These are phyloP conservation scores for Mimosa pudica DNA, from an alignment of 306 rosid species.

Conservation along the genomic window DNA sequence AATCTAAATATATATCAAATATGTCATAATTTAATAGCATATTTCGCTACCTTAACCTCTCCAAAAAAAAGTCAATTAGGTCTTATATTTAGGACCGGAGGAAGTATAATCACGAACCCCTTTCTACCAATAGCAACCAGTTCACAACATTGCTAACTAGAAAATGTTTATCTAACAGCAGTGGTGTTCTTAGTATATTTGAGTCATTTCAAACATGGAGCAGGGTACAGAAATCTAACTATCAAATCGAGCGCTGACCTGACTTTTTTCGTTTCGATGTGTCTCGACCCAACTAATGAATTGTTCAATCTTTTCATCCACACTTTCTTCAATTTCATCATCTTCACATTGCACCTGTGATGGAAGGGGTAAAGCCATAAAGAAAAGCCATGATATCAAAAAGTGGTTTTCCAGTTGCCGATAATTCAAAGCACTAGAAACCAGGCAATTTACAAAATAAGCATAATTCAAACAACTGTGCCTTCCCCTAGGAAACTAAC, in stretches of 20 bases:
- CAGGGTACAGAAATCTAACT: not conserved
- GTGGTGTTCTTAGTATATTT: too few relatives aligned
- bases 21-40: too few relatives aligned
- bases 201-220: not conserved
- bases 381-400: not conserved
- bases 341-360: conserved; percentile 96
- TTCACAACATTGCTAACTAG: not conserved
- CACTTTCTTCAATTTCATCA: conserved; percentile 80
- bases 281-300: conserved; percentile 95
- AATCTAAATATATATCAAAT: too few relatives aligned
- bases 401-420: not conserved
- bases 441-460: not conserved
- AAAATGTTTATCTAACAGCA: too few relatives aligned
- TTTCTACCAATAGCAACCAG: not conserved
- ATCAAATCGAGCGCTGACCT: conserved; percentile 53
- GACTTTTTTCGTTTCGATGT: conserved; percentile 95
- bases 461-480: not conserved
- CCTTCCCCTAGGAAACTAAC: not conserved
- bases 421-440: not conserved
- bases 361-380: conserved; percentile 10
- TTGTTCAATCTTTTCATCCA: conserved; percentile 93
- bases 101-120: not conserved
- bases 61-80: too few relatives aligned
- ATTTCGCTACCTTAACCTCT: too few relatives aligned
- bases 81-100: too few relatives aligned